Base-by-base conservation (phyloP, 495 filamentous ascomycete genomes). In the Podospora pseudoanserina region DNA sequence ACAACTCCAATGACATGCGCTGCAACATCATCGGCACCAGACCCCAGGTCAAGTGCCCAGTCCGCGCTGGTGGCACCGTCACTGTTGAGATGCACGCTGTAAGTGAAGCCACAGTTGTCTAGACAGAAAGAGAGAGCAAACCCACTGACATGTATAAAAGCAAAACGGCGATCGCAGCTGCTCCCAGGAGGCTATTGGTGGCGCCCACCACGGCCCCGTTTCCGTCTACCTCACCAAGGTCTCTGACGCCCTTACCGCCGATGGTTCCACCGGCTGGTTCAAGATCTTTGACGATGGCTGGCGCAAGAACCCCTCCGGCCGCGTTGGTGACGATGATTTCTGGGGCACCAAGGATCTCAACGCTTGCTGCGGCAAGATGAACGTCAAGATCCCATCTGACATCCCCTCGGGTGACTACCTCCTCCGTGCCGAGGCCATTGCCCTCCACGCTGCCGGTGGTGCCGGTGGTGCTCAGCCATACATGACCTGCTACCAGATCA, bases 191-290 rank as follows among this genome's bases (percentile, higher is more conserved):
- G 83, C 80, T 65, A 84, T 86, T 71, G 83, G 82, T 27, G 83
- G 82, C 18, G 78, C 78, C 16, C 81, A 82, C 75, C 76, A 79
- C 76, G 80, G 81, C 11, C 81, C 82, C 18, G 81, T 87, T 2
- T 75, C 83, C 39, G 83, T 81, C 5, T 88, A 87, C 79, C 79
- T 88, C 70, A 76, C 79, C 69, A 81, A 83, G 63, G 86, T 87
- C 15, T 19, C 72, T 20, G 81, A 87, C 70, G 81, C 86, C 3
- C 73, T 78, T 18, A 78, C 75, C 11, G 84, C 83, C 27, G 77
- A 79, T 68, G 81, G 82, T 4, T 74, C 76, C 0, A 63, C 75
- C 0, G 73, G 79, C 4, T 87, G 84, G 85, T 84, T 83, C 74
- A 86, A 87, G 77, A 75, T 84, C 72, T 85, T 78, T 75, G 75